phyloP scores from a whole-genome alignment of 371 early-diverging fungal species.

The Circinella umbellata region DNA sequence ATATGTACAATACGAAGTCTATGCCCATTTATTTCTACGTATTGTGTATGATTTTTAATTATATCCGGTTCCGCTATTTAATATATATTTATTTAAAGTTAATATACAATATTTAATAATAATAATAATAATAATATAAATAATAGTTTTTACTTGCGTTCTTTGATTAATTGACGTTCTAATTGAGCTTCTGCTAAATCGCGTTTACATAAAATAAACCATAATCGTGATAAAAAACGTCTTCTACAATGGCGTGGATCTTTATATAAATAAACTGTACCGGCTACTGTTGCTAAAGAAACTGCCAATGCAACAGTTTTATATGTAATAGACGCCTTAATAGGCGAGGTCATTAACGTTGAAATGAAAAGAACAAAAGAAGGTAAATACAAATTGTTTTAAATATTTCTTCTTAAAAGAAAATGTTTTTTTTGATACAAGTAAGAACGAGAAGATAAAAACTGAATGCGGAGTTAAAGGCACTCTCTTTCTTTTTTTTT shows the following conservation, averaged over 20 bases:
- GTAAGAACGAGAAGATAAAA: no score
- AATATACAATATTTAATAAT: no score
- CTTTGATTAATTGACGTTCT: constrained; percentile 35
- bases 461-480: not conserved
- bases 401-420: no score
- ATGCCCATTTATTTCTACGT: constrained; percentile 60
- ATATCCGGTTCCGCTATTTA: constrained; percentile 47
- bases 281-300: constrained; percentile 16
- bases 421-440: no score
- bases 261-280: constrained; percentile 21
- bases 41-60: constrained; percentile 56
- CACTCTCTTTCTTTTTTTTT: no score
- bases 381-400: not conserved
- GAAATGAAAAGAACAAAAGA: constrained; percentile 1
- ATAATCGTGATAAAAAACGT: constrained; percentile 36
- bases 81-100: no score
- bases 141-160: constrained; percentile 27
- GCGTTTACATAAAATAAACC: constrained; percentile 41
- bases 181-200: constrained; percentile 37
- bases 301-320: constrained; percentile 11
- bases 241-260: constrained; percentile 25
- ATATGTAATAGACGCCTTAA: constrained; percentile 11
- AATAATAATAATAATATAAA: not conserved
- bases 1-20: constrained; percentile 68
- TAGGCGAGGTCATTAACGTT: constrained; percentile 7